Evolutionary conservation across 139 green algal species (phyloP).

Genomic region (Asterochloris sp.): DNA sequence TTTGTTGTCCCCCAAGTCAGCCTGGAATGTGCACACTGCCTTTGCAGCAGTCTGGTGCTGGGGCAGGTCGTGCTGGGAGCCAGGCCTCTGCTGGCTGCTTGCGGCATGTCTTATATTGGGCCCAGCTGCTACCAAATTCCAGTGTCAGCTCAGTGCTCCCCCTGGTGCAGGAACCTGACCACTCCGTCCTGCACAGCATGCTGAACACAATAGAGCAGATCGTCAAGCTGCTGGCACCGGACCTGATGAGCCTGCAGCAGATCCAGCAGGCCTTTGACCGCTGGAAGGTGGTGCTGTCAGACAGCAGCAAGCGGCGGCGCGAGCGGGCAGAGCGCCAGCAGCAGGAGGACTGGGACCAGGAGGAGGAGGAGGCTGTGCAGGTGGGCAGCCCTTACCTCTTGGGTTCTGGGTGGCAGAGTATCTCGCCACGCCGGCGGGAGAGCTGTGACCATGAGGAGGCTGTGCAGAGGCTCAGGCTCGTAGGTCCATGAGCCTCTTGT

Average conservation of each 20-base stretch:
- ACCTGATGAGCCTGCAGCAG: slow-evolving; percentile 47
- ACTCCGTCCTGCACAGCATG: slow-evolving; percentile 57
- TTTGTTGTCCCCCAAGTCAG: too few species aligned
- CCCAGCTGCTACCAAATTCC: neutral
- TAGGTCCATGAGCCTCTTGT: too few species aligned
- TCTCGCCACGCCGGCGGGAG: too few species aligned
- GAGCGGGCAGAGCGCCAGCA: slow-evolving; percentile 51
- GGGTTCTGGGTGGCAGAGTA: neutral
- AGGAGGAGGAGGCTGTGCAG: slow-evolving; percentile 89
- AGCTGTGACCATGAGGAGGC: too few species aligned
- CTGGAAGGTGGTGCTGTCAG: slow-evolving; percentile 52
- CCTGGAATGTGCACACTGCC: too few species aligned
- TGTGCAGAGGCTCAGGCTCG: too few species aligned
- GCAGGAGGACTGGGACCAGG: slow-evolving; percentile 89
- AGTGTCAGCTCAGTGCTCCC: neutral
- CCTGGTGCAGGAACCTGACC: slow-evolving; percentile 62
- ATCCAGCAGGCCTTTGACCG: slow-evolving; percentile 40
- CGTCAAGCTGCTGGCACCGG: slow-evolving; percentile 44
- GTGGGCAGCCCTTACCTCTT: neutral
- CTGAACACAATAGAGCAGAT: slow-evolving; percentile 69
- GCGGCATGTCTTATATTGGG: too few species aligned
- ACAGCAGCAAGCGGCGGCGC: slow-evolving; percentile 62
- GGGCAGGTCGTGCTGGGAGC: too few species aligned
- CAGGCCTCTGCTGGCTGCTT: too few species aligned
- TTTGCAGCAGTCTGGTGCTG: too few species aligned